Conservation (phyloP, 257 asterid genomes). For the Solanum paucissectum region DNA sequence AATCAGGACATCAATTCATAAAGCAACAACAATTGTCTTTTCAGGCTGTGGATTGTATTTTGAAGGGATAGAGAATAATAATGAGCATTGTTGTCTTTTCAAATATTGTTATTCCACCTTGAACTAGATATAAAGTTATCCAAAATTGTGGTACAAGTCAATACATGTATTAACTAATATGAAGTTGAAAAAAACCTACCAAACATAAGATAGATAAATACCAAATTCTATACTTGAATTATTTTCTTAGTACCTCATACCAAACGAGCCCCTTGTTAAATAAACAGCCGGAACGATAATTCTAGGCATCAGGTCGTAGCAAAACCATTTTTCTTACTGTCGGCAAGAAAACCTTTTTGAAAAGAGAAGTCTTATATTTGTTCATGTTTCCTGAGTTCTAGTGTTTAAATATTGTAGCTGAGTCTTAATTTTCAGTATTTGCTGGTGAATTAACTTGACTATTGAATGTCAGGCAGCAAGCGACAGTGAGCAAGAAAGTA, state of each 20-base stretch:
- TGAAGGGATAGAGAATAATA: not conserved
- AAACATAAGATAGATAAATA: not conserved
- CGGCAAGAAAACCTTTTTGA: not conserved
- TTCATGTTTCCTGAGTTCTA: not conserved
- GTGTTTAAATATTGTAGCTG: not conserved
- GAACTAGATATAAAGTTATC: not conserved
- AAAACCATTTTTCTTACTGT: not conserved
- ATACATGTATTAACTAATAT: not conserved
- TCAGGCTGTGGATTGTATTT: not conserved
- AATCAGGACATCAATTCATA: not conserved
- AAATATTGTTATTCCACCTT: not conserved
- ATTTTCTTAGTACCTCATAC: not conserved
- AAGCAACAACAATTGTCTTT: not conserved
- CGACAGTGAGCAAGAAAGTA: constrained; percentile 83
- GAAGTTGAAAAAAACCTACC: not conserved
- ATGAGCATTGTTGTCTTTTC: not conserved
- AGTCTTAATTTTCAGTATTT: not conserved
- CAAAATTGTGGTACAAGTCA: not conserved
- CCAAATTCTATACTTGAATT: not conserved
- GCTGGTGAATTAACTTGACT: constrained; percentile 6
- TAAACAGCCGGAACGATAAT: not conserved
- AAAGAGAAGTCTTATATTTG: not conserved
- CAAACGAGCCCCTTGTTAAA: not conserved
- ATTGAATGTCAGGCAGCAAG: constrained; percentile 64
- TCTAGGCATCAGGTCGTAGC: not conserved